Percentiles rank a stretch among this genome's conserved stretches.
Evolutionary conservation across 2,329 filamentous ascomycete species (phyloP).

Genomic region (Arthrobotrys conoides): DNA sequence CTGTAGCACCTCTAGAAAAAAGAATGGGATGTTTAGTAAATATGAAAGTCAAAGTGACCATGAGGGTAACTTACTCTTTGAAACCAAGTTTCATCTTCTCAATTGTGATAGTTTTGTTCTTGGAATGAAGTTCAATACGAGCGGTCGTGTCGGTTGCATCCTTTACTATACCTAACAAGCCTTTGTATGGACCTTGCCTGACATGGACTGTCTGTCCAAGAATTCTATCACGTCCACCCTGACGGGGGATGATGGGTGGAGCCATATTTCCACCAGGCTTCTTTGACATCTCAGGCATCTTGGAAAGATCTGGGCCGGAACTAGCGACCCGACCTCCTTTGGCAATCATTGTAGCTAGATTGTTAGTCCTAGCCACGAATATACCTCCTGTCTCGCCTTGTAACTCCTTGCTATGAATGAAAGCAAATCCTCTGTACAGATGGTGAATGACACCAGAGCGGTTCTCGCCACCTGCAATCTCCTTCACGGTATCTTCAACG

Average conservation of each 20-base stretch:
- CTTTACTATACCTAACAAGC: constrained; percentile 93
- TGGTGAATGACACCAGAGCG: constrained; percentile 91
- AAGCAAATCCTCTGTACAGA: constrained; percentile 92
- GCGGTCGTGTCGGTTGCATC: constrained; percentile 89
- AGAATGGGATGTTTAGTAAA: constrained; percentile 26
- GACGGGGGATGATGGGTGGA: constrained; percentile 76
- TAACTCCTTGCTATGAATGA: constrained; percentile 82
- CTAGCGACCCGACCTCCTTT: constrained; percentile 85
- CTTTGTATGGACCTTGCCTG: constrained; percentile 89
- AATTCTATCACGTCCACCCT: constrained; percentile 79
- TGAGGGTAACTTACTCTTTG: constrained; percentile 77
- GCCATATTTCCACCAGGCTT: constrained; percentile 73
- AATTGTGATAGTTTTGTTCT: constrained; percentile 90
- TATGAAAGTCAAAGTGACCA: background rate
- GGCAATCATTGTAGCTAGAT: constrained; percentile 90
- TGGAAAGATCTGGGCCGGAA: constrained; percentile 81
- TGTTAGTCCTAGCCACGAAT: constrained; percentile 86
- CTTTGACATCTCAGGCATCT: constrained; percentile 88
- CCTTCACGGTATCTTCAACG: constrained; percentile 90
- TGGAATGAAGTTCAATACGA: constrained; percentile 92
- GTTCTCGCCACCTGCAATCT: constrained; percentile 82
- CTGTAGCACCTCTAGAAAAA: constrained; percentile 52
- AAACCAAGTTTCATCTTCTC: constrained; percentile 85
- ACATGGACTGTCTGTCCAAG: constrained; percentile 94
- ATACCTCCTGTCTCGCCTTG: constrained; percentile 89